A percentile compares a stretch with the other conserved stretches of the same genome.
Evolutionary conservation across 2,329 filamentous ascomycete genomes (phyloP).

Genomic region (Nemania bipapillata): DNA sequence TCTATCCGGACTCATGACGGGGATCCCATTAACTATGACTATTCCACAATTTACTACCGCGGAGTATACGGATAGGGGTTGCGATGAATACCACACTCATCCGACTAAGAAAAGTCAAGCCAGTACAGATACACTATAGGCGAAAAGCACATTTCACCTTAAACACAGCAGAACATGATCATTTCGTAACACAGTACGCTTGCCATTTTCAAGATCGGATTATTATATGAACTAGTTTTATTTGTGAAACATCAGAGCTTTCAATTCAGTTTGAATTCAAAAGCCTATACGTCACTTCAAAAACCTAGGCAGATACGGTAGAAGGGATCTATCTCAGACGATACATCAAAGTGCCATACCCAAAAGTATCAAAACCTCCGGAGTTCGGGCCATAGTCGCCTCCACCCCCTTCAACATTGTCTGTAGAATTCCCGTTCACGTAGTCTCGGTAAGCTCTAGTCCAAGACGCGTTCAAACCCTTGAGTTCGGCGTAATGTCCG

Average conservation of each 20-base stretch:
- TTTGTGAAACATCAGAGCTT: not conserved
- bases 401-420: conserved; percentile 57
- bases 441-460: conserved; percentile 53
- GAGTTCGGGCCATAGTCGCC: conserved; percentile 56
- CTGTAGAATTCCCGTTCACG: conserved; percentile 47
- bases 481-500: conserved; percentile 55
- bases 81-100: no score
- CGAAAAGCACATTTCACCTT: no score
- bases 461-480: conserved; percentile 53
- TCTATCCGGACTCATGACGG: not conserved
- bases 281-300: not conserved
- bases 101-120: no score
- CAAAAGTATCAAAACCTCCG: conserved; percentile 57
- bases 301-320: not conserved
- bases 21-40: not conserved
- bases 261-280: not conserved
- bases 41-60: no score
- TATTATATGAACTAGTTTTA: not conserved
- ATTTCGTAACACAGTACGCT: no score
- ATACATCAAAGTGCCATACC: conserved; percentile 47
- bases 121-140: no score
- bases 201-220: no score
- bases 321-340: not conserved
- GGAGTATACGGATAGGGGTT: no score
- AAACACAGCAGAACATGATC: not conserved